phyloP scores from a whole-genome alignment of 2,329 filamentous ascomycete genomes.

The Fusarium oligoseptatum region DNA sequence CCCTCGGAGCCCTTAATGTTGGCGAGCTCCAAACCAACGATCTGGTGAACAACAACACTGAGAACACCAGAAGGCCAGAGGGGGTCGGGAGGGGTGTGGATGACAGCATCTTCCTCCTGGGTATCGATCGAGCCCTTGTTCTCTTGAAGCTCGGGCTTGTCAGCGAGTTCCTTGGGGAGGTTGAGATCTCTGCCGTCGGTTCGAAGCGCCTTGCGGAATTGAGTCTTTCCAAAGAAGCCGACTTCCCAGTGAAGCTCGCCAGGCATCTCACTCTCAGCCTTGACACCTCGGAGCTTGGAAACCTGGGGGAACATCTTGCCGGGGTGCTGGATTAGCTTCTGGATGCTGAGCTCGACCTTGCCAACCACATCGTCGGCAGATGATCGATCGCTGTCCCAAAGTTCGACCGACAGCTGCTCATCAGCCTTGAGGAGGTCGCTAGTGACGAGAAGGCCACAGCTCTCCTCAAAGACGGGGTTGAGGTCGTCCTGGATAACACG shows the following conservation, averaged over 20 bases:
- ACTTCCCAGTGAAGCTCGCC: conserved; percentile 97
- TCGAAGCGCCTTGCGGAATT: conserved; percentile 85
- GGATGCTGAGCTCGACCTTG: conserved; percentile 92
- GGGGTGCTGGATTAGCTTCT: conserved; percentile 92
- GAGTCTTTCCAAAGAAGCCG: conserved; percentile 92
- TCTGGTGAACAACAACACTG: conserved; percentile 90
- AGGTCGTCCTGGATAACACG: conserved; percentile 95
- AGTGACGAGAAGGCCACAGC: conserved; percentile 85
- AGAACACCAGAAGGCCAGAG: conserved; percentile 94
- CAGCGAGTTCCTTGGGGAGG: conserved; percentile 79
- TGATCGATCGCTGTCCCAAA: conserved; percentile 95
- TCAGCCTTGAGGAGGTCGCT: conserved; percentile 92
- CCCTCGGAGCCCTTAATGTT: conserved; percentile 89
- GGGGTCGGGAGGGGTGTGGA: conserved; percentile 93
- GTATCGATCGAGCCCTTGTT: conserved; percentile 82
- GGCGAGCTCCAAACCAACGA: conserved; percentile 92
- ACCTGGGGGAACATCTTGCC: conserved; percentile 93
- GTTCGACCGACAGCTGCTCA: conserved; percentile 91
- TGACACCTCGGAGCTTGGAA: conserved; percentile 85
- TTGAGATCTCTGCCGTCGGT: conserved; percentile 88
- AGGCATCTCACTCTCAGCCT: conserved; percentile 89
- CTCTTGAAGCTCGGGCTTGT: conserved; percentile 84
- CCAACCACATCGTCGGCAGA: conserved; percentile 96
- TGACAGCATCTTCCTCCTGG: conserved; percentile 82
- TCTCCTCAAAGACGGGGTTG: conserved; percentile 94